Conservation (phyloP, 768 basidiomycete species). For the Macrocybe gigantea region DNA sequence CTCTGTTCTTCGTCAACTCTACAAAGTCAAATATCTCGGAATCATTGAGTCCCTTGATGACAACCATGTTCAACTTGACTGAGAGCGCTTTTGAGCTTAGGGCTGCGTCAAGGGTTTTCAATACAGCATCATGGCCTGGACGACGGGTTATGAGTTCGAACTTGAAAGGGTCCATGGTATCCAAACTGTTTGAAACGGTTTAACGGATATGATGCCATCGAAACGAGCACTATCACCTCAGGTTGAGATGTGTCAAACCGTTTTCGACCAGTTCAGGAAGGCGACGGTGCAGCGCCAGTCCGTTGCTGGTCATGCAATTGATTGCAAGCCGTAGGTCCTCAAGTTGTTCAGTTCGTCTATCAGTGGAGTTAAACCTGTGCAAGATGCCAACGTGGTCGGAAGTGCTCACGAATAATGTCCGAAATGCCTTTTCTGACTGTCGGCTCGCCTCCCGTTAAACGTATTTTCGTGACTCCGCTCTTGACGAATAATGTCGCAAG, state of each 20-base stretch:
- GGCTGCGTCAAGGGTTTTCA: slow-evolving; percentile 63
- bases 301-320: slow-evolving; percentile 87
- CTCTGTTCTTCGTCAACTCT: slow-evolving; percentile 59
- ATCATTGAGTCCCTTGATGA: slow-evolving; percentile 79
- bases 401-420: slow-evolving; percentile 55
- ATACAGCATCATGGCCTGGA: slow-evolving; percentile 68
- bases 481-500: slow-evolving; percentile 73
- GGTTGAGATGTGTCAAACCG: slow-evolving; percentile 73
- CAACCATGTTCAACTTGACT: slow-evolving; percentile 81
- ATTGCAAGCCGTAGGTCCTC: slow-evolving; percentile 53
- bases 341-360: slow-evolving; percentile 59
- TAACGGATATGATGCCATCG: not conserved
- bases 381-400: slow-evolving; percentile 2
- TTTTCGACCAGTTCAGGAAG: slow-evolving; percentile 61
- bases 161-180: slow-evolving; percentile 81
- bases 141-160: slow-evolving; percentile 86
- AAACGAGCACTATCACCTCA: slow-evolving; percentile 35
- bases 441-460: slow-evolving; percentile 86
- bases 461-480: slow-evolving; percentile 81
- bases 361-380: slow-evolving; percentile 4
- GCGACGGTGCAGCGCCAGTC: slow-evolving; percentile 67
- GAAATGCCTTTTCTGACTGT: slow-evolving; percentile 73
- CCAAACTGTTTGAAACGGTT: slow-evolving; percentile 43
- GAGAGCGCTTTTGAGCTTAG: slow-evolving; percentile 45
- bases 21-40: slow-evolving; percentile 76